Evolutionary conservation across 1,284 basidiomycete genomes (phyloP), one percentile per base, ranked within the genome.

Genomic region (Ustilago bromivora): DNA sequence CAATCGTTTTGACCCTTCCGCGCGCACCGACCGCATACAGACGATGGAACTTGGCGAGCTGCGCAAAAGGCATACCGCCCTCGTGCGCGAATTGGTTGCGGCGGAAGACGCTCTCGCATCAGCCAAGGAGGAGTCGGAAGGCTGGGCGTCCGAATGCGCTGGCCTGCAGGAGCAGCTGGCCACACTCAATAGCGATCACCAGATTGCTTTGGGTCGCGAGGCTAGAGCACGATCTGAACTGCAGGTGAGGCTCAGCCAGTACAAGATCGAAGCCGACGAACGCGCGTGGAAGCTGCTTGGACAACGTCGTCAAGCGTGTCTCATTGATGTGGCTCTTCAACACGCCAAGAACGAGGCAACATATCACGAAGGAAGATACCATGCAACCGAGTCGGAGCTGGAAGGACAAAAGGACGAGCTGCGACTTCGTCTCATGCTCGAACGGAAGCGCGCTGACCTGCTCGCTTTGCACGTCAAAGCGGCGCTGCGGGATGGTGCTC

Each of bases 261-360:
- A 73, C 67, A 74, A 78, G 64, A 64, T 71, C 61, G 71, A 74
- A 34, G 63, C 71, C n/a, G 68, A 78, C 28, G 76, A 78, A 12
- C 57, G 71, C 2, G 64, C 71, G 2, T 74, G 71, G 71, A 70
- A 67, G 61, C 40, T 78, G 53, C 64, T 74, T 28, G 28, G 56
- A 4, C 62, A 71, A 61, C 55, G 59, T 15, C 54, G 61, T 9
- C 71, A 68, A n/a, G 46, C 59, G 23, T 64, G 53, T 51, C 53
- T 71, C 17, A 60, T 71, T 52, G 66, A 74, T 15, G 61, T 63
- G 2, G 71, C 71, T 10, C 62, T 78, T 3, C 66, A 67, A 47
- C 67, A 73, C 38, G 66, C 71, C 35, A 78, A 71, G 67, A 78
- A 78, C 59, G 71, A 78, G 35, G 71, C 65, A 0, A 70, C 67